These are phyloP conservation scores for Ceratobasidium sp. DNA, from an alignment of 1,284 basidiomycete genomes.

Conservation along the genomic window DNA sequence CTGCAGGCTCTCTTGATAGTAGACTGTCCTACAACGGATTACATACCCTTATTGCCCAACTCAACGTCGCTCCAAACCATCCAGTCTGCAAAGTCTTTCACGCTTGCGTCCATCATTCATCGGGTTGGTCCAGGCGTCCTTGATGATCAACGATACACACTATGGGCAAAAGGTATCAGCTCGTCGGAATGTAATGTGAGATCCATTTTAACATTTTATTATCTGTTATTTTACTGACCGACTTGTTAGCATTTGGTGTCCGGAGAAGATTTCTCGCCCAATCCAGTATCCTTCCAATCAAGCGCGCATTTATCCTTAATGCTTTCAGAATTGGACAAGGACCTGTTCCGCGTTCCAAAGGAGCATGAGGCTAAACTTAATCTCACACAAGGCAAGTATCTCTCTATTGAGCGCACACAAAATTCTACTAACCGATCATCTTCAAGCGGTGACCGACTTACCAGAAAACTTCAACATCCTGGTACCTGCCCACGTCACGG, in stretches of 20 bases:
- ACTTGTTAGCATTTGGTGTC: conserved; percentile 71
- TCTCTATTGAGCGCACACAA: neutral
- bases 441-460: conserved; percentile 59
- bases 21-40: conserved; percentile 67
- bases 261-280: conserved; percentile 66
- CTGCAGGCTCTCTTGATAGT: conserved; percentile 67
- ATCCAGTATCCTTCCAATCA: conserved; percentile 80
- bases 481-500: conserved; percentile 55
- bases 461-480: conserved; percentile 61
- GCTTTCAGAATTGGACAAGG: conserved; percentile 74
- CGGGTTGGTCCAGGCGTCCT: conserved; percentile 73
- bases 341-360: conserved; percentile 79
- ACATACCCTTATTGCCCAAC: conserved; percentile 68
- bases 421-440: conserved; percentile 53
- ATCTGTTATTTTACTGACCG: conserved; percentile 27
- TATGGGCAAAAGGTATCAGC: conserved; percentile 67
- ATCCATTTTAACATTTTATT: neutral
- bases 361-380: conserved; percentile 59
- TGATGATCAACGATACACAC: conserved; percentile 72
- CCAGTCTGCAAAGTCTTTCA: conserved; percentile 56
- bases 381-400: conserved; percentile 50
- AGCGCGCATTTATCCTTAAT: conserved; percentile 77
- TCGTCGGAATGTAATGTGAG: conserved; percentile 27
- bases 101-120: conserved; percentile 71
- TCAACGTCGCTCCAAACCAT: conserved; percentile 62